Base-by-base conservation (phyloP, 78 protist genomes). In the Pelomyxa schiedti region DNA sequence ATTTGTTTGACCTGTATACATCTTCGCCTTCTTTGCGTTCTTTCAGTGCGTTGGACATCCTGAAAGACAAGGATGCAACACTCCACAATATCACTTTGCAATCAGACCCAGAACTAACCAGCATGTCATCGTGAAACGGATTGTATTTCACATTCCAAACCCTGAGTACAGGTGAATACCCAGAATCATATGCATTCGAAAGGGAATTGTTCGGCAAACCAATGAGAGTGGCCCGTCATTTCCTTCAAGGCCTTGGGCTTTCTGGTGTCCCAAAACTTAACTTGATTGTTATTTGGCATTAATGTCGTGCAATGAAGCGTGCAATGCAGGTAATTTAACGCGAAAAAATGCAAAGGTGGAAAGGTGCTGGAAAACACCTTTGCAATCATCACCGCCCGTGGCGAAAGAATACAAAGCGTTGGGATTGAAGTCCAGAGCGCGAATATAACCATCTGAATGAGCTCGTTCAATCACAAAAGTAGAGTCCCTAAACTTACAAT, bases 321-420 rank as follows among this genome's bases (percentile, higher is more conserved):
- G n/a, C n/a, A n/a, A n/a, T 47, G 63, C 22, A 22, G 35, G 35
- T 22, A 47, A 47, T 24, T 47, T 22, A 47, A 47, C 63, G 22
- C 22, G 35, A 47, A 47, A 47, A 22, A 22, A 47, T 24, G 63
- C 22, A 47, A 24, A 22, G 63, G 22, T 47, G 22, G 63, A 22
- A 47, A 47, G 22, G 63, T 22, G 63, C 22, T 47, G 22, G 22
- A 47, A 47, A 47, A 47, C 22, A 22, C 22, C 8, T 5, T 7
- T 36, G 42, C 69, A 7, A 36, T 66, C 69, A 7, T 66, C 69
- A 36, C 69, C 69, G 69, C 69, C 7, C 9, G 69, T 66, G 69
- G 9, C 69, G 9, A 66, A 35, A 7, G 8, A 66, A 8, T 5
- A 8, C 29, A 24, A 5, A 7, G 8, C 7, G 69, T 7, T 9